phyloP scores from a whole-genome alignment of 805 yeast species.

The Ogataea pilisensis region DNA sequence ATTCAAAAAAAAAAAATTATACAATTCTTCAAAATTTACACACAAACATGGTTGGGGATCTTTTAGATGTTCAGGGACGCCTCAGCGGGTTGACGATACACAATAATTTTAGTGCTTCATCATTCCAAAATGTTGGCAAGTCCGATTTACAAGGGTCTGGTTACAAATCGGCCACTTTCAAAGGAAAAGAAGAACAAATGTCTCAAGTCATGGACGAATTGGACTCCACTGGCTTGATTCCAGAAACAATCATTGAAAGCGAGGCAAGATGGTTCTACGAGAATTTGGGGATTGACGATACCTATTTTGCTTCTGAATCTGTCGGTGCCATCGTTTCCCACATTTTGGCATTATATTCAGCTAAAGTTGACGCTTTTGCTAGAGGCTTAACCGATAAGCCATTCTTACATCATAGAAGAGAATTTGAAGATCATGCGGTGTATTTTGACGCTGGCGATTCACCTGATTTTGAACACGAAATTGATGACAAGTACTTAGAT shows the following conservation, averaged over 20 bases:
- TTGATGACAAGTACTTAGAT: constrained; percentile 80
- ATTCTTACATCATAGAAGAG: constrained; percentile 74
- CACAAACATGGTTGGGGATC: background rate
- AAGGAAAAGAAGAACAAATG: constrained; percentile 77
- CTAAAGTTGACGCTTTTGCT: constrained; percentile 86
- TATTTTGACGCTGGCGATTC: constrained; percentile 69
- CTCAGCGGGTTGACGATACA: constrained; percentile 27
- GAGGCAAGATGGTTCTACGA: constrained; percentile 91
- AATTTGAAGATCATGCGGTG: constrained; percentile 81
- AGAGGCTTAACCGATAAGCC: constrained; percentile 48
- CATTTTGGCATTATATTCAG: constrained; percentile 84
- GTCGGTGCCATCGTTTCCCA: constrained; percentile 78
- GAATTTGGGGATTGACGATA: constrained; percentile 83
- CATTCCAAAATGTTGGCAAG: constrained; percentile 30
- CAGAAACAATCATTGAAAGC: constrained; percentile 76
- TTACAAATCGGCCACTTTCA: constrained; percentile 70
- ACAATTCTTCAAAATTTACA: background rate
- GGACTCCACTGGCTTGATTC: constrained; percentile 84
- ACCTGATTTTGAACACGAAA: constrained; percentile 59
- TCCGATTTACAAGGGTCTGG: constrained; percentile 40
- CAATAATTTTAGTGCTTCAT: constrained; percentile 33
- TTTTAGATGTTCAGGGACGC: constrained; percentile 2
- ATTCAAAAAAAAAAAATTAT: no score
- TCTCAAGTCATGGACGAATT: constrained; percentile 76
- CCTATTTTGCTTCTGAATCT: constrained; percentile 82